Conservation (phyloP, 495 filamentous ascomycete species). For the Hypoxylon intermedium region DNA sequence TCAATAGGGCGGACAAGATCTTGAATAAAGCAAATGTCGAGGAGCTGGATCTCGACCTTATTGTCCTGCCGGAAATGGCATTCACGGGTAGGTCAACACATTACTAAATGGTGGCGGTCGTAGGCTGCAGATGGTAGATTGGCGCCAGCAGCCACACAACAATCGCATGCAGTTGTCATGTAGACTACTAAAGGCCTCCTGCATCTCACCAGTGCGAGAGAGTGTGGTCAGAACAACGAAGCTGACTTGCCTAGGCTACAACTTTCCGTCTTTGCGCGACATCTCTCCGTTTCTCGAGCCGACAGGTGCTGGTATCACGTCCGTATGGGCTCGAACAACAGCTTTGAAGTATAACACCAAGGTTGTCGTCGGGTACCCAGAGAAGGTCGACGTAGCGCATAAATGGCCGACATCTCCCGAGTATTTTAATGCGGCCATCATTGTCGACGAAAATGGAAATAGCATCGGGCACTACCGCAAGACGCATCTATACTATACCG, state of each 20-base stretch:
- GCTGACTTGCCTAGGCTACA: conserved; percentile 71
- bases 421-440: conserved; percentile 84
- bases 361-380: conserved; percentile 91
- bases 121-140: not conserved
- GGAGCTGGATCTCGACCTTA: conserved; percentile 67
- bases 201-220: no score
- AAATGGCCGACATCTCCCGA: conserved; percentile 52
- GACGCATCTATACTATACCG: conserved; percentile 86
- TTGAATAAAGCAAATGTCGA: conserved; percentile 62
- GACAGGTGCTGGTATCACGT: conserved; percentile 72
- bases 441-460: conserved; percentile 75
- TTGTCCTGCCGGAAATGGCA: conserved; percentile 88
- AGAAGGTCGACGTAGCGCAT: conserved; percentile 60
- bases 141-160: not conserved
- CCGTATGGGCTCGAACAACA: conserved; percentile 78
- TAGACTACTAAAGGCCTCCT: not conserved
- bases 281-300: conserved; percentile 86
- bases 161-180: not conserved
- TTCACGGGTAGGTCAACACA: conserved; percentile 72
- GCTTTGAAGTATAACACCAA: conserved; percentile 76
- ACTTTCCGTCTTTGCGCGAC: conserved; percentile 78
- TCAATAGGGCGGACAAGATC: conserved; percentile 74
- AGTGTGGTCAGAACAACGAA: no score
- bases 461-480: conserved; percentile 88
- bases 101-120: not conserved